Conservation (phyloP, 768 basidiomycete species). For the Lactarius hengduanensis region DNA sequence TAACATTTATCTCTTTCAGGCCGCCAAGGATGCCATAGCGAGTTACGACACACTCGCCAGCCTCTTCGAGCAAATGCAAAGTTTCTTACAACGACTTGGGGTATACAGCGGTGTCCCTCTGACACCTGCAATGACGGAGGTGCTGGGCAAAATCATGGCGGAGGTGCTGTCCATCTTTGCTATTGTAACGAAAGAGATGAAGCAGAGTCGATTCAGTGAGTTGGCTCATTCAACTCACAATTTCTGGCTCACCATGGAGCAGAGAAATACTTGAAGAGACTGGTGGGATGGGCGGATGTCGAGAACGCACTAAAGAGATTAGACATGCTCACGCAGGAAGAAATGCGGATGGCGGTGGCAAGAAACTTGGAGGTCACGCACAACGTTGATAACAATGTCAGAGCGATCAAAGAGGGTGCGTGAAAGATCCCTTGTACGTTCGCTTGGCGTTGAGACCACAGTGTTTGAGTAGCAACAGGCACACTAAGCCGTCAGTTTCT, state of each 20-base stretch:
- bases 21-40: too few relatives aligned
- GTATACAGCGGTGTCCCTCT: not conserved
- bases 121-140: not conserved
- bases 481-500: not conserved
- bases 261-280: not conserved
- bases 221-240: not conserved
- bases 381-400: not conserved
- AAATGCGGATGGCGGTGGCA: not conserved
- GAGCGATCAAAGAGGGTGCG: not conserved
- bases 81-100: not conserved
- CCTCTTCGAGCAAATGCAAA: slow-evolving; percentile 7
- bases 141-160: slow-evolving; percentile 1
- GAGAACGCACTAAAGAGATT: not conserved
- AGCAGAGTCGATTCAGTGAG: not conserved
- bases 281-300: not conserved
- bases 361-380: slow-evolving; percentile 2
- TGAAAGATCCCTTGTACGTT: not conserved
- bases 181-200: slow-evolving; percentile 1
- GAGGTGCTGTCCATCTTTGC: not conserved
- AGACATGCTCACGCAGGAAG: slow-evolving; percentile 10
- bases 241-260: not conserved
- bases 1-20: not conserved
- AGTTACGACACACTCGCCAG: slow-evolving; percentile 1
- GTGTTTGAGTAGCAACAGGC: not conserved
- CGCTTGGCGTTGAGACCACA: not conserved